These are phyloP conservation scores for Coemansia sp. DNA, from an alignment of 192 early-diverging fungal species.

Conservation along the genomic window DNA sequence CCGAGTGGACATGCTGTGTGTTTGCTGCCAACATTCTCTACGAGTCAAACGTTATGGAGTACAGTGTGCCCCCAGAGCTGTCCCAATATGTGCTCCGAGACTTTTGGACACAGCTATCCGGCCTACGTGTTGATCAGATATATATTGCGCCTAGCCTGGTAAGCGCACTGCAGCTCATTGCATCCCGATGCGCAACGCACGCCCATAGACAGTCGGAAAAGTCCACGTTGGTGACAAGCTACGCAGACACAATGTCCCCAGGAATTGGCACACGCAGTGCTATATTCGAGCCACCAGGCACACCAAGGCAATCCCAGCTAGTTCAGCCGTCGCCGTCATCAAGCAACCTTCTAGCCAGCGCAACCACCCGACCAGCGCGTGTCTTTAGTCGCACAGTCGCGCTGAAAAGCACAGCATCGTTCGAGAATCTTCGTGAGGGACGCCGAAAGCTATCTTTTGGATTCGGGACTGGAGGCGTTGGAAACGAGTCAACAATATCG, in stretches of 20 bases:
- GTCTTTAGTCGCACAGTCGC: constrained; percentile 23
- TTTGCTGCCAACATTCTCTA: constrained; percentile 35
- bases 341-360: constrained; percentile 14
- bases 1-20: constrained; percentile 40
- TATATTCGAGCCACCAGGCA: constrained; percentile 15
- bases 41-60: constrained; percentile 36
- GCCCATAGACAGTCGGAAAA: not conserved
- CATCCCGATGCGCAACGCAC: constrained; percentile 23
- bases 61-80: constrained; percentile 35
- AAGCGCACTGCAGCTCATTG: constrained; percentile 30
- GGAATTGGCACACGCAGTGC: constrained; percentile 19
- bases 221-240: not conserved
- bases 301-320: constrained; percentile 14
- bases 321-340: constrained; percentile 28
- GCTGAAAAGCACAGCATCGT: constrained; percentile 27
- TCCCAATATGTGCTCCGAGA: constrained; percentile 49
- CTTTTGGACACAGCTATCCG: constrained; percentile 45
- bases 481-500: constrained; percentile 28
- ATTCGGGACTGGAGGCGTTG: constrained; percentile 8
- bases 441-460: constrained; percentile 28
- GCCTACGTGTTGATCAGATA: constrained; percentile 30
- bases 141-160: constrained; percentile 40
- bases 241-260: constrained; percentile 11
- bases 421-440: constrained; percentile 33
- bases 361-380: constrained; percentile 17